Evolutionary conservation across 306 rosid genomes (phyloP).

Genomic region (Lupinus albus): DNA sequence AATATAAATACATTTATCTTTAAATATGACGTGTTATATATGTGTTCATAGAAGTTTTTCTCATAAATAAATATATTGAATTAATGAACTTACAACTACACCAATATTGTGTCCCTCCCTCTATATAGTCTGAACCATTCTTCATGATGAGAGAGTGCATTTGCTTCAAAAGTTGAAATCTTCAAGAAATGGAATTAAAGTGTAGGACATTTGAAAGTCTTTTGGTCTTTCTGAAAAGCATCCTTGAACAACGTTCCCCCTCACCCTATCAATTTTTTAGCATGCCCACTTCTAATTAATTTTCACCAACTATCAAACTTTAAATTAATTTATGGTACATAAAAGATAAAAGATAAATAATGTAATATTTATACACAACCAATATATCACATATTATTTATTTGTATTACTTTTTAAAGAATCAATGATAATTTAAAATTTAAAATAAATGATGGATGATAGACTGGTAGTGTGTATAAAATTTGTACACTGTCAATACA

Average conservation of each 20-base stretch:
- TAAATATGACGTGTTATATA: too few relatives aligned
- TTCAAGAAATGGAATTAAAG: conserved; percentile 53
- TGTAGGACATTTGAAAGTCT: conserved; percentile 38
- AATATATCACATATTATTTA: too few relatives aligned
- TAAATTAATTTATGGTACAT: not conserved
- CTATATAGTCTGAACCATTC: conserved; percentile 1
- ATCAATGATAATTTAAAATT: too few relatives aligned
- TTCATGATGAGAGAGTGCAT: conserved; percentile 32
- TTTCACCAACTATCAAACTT: conserved; percentile 29
- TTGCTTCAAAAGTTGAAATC: conserved; percentile 43
- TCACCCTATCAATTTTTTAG: conserved; percentile 37
- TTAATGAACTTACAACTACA: conserved; percentile 19
- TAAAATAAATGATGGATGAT: too few relatives aligned
- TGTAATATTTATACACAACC: too few relatives aligned
- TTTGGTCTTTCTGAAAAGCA: conserved; percentile 43
- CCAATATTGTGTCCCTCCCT: not conserved
- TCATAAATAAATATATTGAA: conserved; percentile 33
- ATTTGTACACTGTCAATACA: too few relatives aligned
- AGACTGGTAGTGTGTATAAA: too few relatives aligned
- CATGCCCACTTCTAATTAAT: conserved; percentile 41
- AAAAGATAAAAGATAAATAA: too few relatives aligned
- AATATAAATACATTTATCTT: too few relatives aligned
- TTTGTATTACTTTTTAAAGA: too few relatives aligned
- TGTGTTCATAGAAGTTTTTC: too few relatives aligned
- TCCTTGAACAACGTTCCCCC: conserved; percentile 44